Evolutionary conservation across 805 yeast genomes (phyloP).

Genomic region (Maudiozyma pseudohumilis): DNA sequence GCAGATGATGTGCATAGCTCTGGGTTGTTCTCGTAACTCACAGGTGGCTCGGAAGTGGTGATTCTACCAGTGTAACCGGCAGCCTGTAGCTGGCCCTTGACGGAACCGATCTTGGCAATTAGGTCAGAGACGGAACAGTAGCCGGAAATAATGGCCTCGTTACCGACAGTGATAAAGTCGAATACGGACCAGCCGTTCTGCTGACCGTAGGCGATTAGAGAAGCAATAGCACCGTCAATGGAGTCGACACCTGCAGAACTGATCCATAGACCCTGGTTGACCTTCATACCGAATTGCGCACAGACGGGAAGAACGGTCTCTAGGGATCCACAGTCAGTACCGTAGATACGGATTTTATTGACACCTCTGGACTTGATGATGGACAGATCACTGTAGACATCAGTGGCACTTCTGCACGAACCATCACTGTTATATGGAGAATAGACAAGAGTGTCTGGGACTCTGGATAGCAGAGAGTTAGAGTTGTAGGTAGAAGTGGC

Average conservation of each 20-base stretch:
- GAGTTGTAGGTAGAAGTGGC: conserved; percentile 5
- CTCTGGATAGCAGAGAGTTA: conserved; percentile 22
- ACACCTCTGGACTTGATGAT: conserved; percentile 54
- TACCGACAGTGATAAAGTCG: conserved; percentile 73
- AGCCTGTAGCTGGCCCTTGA: conserved; percentile 43
- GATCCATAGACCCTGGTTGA: conserved; percentile 88
- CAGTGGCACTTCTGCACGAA: conserved; percentile 49
- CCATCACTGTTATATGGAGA: conserved; percentile 68
- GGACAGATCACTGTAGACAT: conserved; percentile 50
- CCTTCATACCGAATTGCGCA: conserved; percentile 47
- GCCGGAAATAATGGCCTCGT: conserved; percentile 69
- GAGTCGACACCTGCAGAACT: conserved; percentile 53
- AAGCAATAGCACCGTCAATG: conserved; percentile 48
- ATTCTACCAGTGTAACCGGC: conserved; percentile 74
- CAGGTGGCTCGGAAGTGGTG: conserved; percentile 90
- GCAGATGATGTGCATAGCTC: conserved; percentile 56
- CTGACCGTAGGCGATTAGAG: conserved; percentile 42
- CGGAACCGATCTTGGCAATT: conserved; percentile 51
- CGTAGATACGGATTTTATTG: conserved; percentile 62
- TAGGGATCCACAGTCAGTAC: conserved; percentile 74
- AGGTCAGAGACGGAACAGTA: conserved; percentile 55
- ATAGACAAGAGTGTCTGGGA: conserved; percentile 57
- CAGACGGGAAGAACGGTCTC: conserved; percentile 56
- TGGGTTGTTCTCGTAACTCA: conserved; percentile 51
- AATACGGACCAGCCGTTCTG: conserved; percentile 63